A percentile compares a stretch with the other conserved stretches of the same genome.
phyloP scores from a whole-genome alignment of 179 eudicot species.

The Beta corolliflora region DNA sequence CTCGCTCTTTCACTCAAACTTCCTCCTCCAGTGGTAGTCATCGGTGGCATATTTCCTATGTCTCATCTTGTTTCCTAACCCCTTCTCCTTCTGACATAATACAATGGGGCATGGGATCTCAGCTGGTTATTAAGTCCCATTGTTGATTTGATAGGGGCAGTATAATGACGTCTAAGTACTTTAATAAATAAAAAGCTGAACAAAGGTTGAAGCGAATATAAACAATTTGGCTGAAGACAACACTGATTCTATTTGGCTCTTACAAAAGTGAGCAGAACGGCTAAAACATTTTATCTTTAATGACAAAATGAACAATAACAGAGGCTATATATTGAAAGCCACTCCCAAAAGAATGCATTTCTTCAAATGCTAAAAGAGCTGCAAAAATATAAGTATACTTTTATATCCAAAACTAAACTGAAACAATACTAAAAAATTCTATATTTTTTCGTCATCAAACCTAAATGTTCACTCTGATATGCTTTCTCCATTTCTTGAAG shows the following conservation, averaged over 20 bases:
- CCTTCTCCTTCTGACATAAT: too few species aligned
- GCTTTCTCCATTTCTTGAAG: constrained; percentile 43
- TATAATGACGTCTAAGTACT: too few species aligned
- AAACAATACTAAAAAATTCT: constrained; percentile 18
- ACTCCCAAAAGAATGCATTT: constrained; percentile 38
- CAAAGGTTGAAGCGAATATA: too few species aligned
- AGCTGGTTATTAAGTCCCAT: too few species aligned
- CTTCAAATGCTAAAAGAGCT: constrained; percentile 27
- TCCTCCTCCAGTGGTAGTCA: too few species aligned
- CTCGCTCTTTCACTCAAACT: too few species aligned
- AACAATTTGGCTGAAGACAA: not conserved
- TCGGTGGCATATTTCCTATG: too few species aligned
- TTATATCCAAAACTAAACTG: constrained; percentile 15
- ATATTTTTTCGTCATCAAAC: constrained; percentile 31
- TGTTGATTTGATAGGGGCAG: too few species aligned
- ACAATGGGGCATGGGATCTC: too few species aligned
- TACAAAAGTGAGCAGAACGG: constrained; percentile 9
- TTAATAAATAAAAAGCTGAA: not conserved
- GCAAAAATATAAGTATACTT: constrained; percentile 2
- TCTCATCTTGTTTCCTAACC: too few species aligned
- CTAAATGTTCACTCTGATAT: constrained; percentile 44
- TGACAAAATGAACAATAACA: constrained; percentile 22
- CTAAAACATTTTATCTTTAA: constrained; percentile 10
- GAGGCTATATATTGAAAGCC: constrained; percentile 14
- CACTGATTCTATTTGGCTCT: constrained; percentile 16